phyloP scores from a whole-genome alignment of 176 grass and related monocot species.

The Dendrocalamus sinicus region DNA sequence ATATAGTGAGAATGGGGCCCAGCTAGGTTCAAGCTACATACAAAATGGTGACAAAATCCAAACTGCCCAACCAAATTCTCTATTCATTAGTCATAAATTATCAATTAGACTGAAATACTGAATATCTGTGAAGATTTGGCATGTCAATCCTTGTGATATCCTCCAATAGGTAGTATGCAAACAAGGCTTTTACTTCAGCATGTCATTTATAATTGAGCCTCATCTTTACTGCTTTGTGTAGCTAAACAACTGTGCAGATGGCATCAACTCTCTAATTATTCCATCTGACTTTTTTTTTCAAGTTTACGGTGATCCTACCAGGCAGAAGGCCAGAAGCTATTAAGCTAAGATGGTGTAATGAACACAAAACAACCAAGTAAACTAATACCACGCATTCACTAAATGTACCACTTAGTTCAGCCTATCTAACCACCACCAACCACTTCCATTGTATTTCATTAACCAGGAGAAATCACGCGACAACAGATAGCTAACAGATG shows the following conservation, averaged over 20 bases:
- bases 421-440: neutral
- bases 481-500: conserved; percentile 13
- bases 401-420: conserved; percentile 3
- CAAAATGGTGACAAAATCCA: neutral
- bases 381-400: neutral
- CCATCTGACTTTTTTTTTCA: neutral
- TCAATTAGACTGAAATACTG: neutral
- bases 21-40: conserved; percentile 19
- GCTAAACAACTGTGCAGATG: neutral
- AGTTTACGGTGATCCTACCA: neutral
- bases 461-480: neutral
- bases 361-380: neutral
- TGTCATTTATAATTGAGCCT: conserved; percentile 6
- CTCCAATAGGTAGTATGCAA: conserved; percentile 15
- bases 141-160: conserved; percentile 4
- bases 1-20: neutral
- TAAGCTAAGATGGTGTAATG: neutral
- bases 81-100: conserved; percentile 4
- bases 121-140: neutral
- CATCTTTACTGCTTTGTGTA: neutral
- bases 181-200: conserved; percentile 1
- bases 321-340: too few species aligned
- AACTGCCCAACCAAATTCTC: neutral
- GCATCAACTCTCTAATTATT: conserved; percentile 22
- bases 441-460: neutral